A percentile compares a stretch with the other conserved stretches of the same genome.
phyloP scores from a whole-genome alignment of 129 eudicot species.

The Heracleum sosnowskyi region DNA sequence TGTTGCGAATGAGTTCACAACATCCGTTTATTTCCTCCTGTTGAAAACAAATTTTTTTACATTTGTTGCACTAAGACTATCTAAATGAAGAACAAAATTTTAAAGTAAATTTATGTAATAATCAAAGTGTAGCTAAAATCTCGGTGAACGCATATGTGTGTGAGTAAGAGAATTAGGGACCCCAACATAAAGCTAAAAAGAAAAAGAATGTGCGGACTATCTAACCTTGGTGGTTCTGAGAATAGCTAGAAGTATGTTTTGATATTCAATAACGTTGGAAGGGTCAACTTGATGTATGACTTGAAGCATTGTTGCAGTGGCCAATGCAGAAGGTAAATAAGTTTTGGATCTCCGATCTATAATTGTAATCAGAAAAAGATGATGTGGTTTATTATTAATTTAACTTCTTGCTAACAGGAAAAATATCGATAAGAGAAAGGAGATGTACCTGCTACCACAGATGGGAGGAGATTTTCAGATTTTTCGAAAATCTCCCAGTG shows the following conservation, averaged over 20 bases:
- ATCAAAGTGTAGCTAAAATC: too few species aligned
- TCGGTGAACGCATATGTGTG: not conserved
- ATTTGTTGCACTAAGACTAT: too few species aligned
- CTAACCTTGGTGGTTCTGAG: constrained; percentile 60
- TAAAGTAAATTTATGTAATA: too few species aligned
- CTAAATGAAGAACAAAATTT: not conserved
- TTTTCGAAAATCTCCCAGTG: too few species aligned
- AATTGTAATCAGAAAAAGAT: not conserved
- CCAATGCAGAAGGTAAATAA: constrained; percentile 65
- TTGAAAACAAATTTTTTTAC: not conserved
- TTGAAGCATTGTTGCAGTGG: constrained; percentile 68
- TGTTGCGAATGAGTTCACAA: not conserved
- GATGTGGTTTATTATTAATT: too few species aligned
- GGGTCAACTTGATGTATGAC: constrained; percentile 56
- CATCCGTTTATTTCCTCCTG: constrained; percentile 8
- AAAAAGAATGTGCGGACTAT: not conserved
- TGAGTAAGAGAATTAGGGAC: not conserved
- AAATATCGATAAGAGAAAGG: too few species aligned
- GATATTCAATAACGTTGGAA: constrained; percentile 41
- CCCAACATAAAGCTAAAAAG: too few species aligned
- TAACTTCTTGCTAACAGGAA: too few species aligned
- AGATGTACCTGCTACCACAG: too few species aligned
- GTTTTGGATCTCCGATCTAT: constrained; percentile 51
- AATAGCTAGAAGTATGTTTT: constrained; percentile 66
- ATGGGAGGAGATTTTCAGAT: too few species aligned